Evolutionary conservation across 2,329 filamentous ascomycete genomes (phyloP).

Genomic region (Verticillium isaacii): DNA sequence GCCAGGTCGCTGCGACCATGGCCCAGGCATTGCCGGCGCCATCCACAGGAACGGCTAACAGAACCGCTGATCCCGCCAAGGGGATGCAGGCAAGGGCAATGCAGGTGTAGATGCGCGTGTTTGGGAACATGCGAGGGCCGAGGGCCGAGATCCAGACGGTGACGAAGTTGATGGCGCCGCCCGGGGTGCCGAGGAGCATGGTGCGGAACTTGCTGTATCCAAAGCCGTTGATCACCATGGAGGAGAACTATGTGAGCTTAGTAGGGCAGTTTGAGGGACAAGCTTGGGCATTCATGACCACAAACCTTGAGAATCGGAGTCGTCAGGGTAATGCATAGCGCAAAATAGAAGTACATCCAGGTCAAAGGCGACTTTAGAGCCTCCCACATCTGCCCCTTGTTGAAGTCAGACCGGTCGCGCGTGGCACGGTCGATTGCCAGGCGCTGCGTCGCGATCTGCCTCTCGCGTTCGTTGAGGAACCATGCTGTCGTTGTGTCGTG

Average conservation of each 20-base stretch:
- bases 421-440: slow-evolving; percentile 72
- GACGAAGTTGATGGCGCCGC: slow-evolving; percentile 4
- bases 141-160: slow-evolving; percentile 11
- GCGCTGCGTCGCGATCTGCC: slow-evolving; percentile 63
- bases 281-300: neutral
- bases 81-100: slow-evolving; percentile 4
- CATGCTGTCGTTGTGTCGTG: slow-evolving; percentile 51
- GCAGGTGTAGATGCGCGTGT: slow-evolving; percentile 19
- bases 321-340: slow-evolving; percentile 46
- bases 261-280: neutral
- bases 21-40: slow-evolving; percentile 13
- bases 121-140: slow-evolving; percentile 11
- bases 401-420: slow-evolving; percentile 65
- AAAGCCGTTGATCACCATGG: slow-evolving; percentile 13
- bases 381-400: slow-evolving; percentile 58
- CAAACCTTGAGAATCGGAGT: slow-evolving; percentile 16
- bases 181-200: slow-evolving; percentile 10
- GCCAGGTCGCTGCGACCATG: slow-evolving; percentile 19
- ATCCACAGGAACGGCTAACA: slow-evolving; percentile 13
- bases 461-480: slow-evolving; percentile 61
- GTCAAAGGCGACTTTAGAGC: slow-evolving; percentile 42
- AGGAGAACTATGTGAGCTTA: slow-evolving; percentile 2
- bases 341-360: slow-evolving; percentile 56
- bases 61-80: slow-evolving; percentile 7
- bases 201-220: slow-evolving; percentile 10